Conservation (phyloP, 1,284 basidiomycete species). For the Neolentinus lepideus region DNA sequence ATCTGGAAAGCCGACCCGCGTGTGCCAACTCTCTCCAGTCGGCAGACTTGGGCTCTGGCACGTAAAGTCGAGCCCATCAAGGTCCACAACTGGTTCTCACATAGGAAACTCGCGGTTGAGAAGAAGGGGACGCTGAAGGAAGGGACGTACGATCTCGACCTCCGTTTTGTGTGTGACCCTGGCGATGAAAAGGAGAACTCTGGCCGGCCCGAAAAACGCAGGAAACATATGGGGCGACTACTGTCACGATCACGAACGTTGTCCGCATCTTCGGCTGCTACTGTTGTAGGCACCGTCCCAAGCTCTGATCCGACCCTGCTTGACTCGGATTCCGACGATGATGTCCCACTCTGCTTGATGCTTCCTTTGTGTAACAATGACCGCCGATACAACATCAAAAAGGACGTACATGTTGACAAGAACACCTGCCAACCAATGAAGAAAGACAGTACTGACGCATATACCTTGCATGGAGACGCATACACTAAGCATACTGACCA, state of each 20-base stretch:
- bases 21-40: constrained; percentile 6
- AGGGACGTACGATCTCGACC: background rate
- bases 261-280: background rate
- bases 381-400: background rate
- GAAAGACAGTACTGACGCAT: background rate
- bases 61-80: constrained; percentile 3
- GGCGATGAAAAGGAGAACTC: background rate
- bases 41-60: constrained; percentile 7
- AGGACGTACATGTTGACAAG: background rate
- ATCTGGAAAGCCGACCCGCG: constrained; percentile 9
- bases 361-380: background rate
- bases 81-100: constrained; percentile 9
- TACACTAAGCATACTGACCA: background rate
- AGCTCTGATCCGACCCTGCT: background rate
- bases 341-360: background rate
- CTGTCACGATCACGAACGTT: background rate
- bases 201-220: background rate
- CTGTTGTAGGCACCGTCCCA: background rate
- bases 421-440: too few relatives aligned
- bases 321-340: background rate
- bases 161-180: too few relatives aligned
- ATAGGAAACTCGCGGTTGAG: constrained; percentile 19
- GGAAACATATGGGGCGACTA: background rate
- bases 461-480: background rate
- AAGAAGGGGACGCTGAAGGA: background rate